phyloP scores from a whole-genome alignment of 495 filamentous ascomycete genomes.

The Ascobolus immersus region DNA sequence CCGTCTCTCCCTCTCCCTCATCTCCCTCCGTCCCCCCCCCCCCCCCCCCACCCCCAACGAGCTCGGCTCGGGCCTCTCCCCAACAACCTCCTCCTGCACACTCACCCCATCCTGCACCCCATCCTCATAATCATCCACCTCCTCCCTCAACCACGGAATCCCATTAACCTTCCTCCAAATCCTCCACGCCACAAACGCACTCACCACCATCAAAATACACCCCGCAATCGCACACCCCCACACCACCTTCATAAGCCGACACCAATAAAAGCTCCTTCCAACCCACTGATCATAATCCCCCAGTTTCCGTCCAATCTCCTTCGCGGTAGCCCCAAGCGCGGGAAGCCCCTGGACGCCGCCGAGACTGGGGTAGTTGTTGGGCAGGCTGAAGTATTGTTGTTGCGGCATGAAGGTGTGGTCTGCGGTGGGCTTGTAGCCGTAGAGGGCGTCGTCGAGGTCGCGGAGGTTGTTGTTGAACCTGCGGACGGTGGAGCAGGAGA shows the following conservation, averaged over 20 bases:
- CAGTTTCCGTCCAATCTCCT: constrained; percentile 3
- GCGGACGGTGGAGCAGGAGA: constrained; percentile 5
- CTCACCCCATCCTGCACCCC: not conserved
- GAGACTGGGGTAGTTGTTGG: not conserved
- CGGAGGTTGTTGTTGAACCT: constrained; percentile 5
- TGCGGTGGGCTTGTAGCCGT: constrained; percentile 1
- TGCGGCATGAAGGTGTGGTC: constrained; percentile 1
- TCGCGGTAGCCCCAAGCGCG: constrained; percentile 3
- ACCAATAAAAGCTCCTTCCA: constrained; percentile 4
- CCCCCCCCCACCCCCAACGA: not conserved
- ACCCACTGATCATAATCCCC: constrained; percentile 9
- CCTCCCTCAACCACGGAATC: not conserved
- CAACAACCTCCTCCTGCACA: not conserved
- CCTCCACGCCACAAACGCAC: not conserved
- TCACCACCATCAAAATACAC: not conserved
- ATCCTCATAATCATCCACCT: not conserved
- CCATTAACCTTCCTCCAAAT: not conserved
- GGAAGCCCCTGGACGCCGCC: constrained; percentile 4
- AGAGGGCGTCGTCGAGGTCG: constrained; percentile 7
- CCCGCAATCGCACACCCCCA: constrained; percentile 3
- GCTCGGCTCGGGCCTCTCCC: not conserved
- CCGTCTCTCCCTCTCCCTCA: not conserved
- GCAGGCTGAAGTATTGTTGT: not conserved
- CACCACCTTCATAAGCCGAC: constrained; percentile 6
- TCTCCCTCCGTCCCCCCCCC: not conserved